These are phyloP conservation scores for Penicillium manginii DNA, from an alignment of 495 filamentous ascomycete species.

Conservation along the genomic window DNA sequence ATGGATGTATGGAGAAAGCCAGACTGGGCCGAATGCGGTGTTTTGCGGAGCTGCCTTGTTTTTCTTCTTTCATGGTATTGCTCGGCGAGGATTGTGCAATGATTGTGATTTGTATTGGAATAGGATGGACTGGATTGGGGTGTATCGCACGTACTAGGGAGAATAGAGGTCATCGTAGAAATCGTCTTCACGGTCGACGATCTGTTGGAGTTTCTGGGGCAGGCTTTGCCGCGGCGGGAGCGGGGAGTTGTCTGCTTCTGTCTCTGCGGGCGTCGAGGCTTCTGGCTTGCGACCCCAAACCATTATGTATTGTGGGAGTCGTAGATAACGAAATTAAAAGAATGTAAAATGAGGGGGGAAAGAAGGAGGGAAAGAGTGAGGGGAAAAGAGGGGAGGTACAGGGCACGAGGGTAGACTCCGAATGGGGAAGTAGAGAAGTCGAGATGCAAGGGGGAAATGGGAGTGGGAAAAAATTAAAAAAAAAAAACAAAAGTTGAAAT, in stretches of 20 bases:
- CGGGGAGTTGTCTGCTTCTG: conserved; percentile 37
- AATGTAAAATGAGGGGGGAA: conserved; percentile 9
- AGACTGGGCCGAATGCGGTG: background rate
- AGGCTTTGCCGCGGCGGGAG: conserved; percentile 64
- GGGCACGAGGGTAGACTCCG: background rate
- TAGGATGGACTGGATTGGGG: background rate
- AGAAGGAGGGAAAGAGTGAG: conserved; percentile 1
- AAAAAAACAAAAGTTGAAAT: no score
- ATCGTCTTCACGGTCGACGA: conserved; percentile 75
- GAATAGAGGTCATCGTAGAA: conserved; percentile 78
- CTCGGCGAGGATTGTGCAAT: no score
- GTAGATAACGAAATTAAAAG: background rate
- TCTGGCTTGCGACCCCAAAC: conserved; percentile 39
- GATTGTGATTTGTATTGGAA: background rate
- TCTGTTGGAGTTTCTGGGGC: conserved; percentile 69
- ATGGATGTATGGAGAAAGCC: background rate
- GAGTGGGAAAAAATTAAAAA: no score
- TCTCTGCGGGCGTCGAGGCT: conserved; percentile 28
- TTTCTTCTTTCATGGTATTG: no score
- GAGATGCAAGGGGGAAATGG: no score
- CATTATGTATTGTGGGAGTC: conserved; percentile 29
- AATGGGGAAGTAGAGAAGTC: background rate
- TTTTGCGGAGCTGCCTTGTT: background rate
- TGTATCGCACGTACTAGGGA: conserved; percentile 68
- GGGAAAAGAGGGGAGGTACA: background rate